Evolutionary conservation across 768 basidiomycete genomes (phyloP).

Genomic region (Pulveroboletus sp.): DNA sequence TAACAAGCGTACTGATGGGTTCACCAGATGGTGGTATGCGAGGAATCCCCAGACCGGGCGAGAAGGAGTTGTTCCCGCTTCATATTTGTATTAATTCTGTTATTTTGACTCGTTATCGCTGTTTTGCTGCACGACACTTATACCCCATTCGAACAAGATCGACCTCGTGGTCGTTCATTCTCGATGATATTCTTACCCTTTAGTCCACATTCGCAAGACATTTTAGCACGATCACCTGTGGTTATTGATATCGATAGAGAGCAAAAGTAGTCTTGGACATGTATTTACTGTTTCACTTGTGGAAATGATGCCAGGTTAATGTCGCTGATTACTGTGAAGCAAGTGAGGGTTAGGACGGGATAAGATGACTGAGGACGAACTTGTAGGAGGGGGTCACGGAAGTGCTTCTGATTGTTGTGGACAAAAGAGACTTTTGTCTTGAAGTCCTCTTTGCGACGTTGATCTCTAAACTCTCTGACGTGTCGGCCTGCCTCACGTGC

Average conservation of each 20-base stretch:
- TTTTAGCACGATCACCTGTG: too few species aligned
- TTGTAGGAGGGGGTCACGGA: constrained; percentile 65
- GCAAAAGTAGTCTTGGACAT: constrained; percentile 13
- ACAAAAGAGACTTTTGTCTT: constrained; percentile 77
- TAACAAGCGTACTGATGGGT: constrained; percentile 6
- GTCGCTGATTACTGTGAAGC: constrained; percentile 13
- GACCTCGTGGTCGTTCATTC: too few species aligned
- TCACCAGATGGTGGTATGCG: constrained; percentile 87
- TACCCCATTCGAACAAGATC: too few species aligned
- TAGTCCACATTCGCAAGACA: too few species aligned
- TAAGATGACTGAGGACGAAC: constrained; percentile 23
- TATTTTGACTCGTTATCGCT: too few species aligned
- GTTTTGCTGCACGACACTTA: too few species aligned
- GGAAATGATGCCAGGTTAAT: constrained; percentile 3
- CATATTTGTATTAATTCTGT: constrained; percentile 71
- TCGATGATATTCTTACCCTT: too few species aligned
- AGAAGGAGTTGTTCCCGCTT: constrained; percentile 88
- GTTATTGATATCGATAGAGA: constrained; percentile 9
- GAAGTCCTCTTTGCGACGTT: constrained; percentile 73
- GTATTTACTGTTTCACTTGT: background rate
- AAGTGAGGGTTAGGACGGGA: constrained; percentile 2
- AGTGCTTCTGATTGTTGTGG: constrained; percentile 87
- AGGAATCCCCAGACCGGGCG: constrained; percentile 72
- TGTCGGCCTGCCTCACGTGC: constrained; percentile 89
- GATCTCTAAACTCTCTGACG: constrained; percentile 78